Percentiles rank a stretch among this genome's conserved stretches.
These are phyloP conservation scores for Paracorniculantispora psalliotae DNA, from an alignment of 2,329 filamentous ascomycete genomes.

Conservation along the genomic window DNA sequence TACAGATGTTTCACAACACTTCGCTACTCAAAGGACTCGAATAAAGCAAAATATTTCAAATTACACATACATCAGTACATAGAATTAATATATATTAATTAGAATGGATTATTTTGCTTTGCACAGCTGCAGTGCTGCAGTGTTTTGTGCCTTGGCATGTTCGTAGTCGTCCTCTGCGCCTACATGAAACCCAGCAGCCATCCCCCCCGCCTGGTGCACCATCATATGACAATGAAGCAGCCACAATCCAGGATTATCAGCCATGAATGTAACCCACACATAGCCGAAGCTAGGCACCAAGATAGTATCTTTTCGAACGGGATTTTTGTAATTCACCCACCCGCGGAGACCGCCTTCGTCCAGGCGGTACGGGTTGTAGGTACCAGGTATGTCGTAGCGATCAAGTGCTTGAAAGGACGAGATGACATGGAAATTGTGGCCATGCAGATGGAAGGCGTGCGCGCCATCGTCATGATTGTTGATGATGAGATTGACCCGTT, in stretches of 20 bases:
- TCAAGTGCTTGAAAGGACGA: conserved; percentile 16
- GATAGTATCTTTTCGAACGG: conserved; percentile 31
- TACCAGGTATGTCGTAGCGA: conserved; percentile 18
- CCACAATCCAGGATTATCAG: conserved; percentile 23
- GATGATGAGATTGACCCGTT: conserved; percentile 23
- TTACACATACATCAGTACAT: no score
- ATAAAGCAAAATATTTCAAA: no score
- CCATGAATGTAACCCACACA: conserved; percentile 19
- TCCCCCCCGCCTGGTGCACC: conserved; percentile 21
- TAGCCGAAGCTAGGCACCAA: conserved; percentile 30
- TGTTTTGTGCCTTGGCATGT: conserved; percentile 15
- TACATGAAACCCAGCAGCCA: conserved; percentile 22
- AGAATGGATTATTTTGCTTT: neutral
- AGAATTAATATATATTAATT: no score
- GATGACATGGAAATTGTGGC: conserved; percentile 45
- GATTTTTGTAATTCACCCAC: conserved; percentile 16
- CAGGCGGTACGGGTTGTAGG: conserved; percentile 20
- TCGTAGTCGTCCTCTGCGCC: conserved; percentile 16
- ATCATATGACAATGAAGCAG: conserved; percentile 26
- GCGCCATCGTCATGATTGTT: conserved; percentile 29
- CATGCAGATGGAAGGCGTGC: conserved; percentile 48
- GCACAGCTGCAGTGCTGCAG: conserved; percentile 16
- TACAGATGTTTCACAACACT: no score
- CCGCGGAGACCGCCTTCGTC: neutral
- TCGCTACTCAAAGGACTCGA: no score